Evolutionary conservation across 805 yeast species (phyloP), one percentile per base, ranked within the genome.

Genomic region (Pichia pseudocactophila): DNA sequence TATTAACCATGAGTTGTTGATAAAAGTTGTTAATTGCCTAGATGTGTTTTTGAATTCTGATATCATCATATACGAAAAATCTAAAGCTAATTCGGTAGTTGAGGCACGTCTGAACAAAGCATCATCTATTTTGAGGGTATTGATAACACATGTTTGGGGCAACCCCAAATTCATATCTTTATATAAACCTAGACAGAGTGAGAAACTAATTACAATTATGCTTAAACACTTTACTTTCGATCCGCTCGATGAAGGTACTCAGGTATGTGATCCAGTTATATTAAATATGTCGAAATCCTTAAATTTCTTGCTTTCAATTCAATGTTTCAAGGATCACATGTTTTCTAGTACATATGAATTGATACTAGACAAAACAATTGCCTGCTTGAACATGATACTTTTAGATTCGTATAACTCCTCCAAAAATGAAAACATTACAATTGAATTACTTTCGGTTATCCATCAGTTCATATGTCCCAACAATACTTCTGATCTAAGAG

Each of bases 251-350:
- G 40, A 38, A 12, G 20, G 41, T 4, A 18, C 28, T 34, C 34
- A 27, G 18, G 32, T 54, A 0, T 57, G 62, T 28, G 44, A 46
- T 7, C 70, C 69, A 0, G 51, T 58, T 2, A 55, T 61, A 1
- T 36, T 56, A n/a, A 59, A 63, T 40, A 46, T 62, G 25, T 46
- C 57, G 2, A 55, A 55, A 12, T 44, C 61, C 0, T 34, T 69
- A 13, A 52, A 49, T n/a, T 30, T 48, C 7, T 39, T 69, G 10
- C 34, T 61, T 11, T 40, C 42, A 6, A 30, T 48, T 13, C 57
- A 49, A 33, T 51, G 42, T 34, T 56, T 62, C 40, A 53, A 50
- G 40, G 58, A 53, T 41, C 61, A 57, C 41, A 37, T 62, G 11
- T 41, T 45, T 26, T 30, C 34, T 7, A 34, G 34, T 22, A 52